Evolutionary conservation across 1,284 basidiomycete species (phyloP).

Genomic region (Cryptococcus jaspeensis): DNA sequence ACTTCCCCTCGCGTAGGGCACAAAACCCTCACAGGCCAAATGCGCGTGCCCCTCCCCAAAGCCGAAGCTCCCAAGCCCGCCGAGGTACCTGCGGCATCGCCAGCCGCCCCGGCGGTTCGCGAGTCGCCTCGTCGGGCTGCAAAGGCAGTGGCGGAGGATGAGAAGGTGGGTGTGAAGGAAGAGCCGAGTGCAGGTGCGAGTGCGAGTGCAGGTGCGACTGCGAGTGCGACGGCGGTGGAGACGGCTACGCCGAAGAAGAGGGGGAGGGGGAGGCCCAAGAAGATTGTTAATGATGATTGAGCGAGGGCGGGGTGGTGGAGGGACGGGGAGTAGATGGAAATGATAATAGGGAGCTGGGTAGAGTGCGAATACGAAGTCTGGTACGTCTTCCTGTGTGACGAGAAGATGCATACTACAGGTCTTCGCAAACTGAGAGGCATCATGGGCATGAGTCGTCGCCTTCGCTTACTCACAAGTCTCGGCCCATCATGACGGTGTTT

Average conservation of each 20-base stretch:
- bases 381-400: too few species aligned
- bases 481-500: too few species aligned
- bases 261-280: background rate
- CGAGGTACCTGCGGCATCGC: constrained; percentile 4
- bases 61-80: background rate
- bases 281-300: constrained; percentile 3
- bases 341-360: background rate
- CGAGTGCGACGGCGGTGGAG: background rate
- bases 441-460: too few species aligned
- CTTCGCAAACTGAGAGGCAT: too few species aligned
- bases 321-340: background rate
- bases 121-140: too few species aligned
- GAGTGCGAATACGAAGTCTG: too few species aligned
- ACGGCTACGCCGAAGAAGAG: background rate
- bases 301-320: background rate
- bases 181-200: background rate
- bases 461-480: too few species aligned
- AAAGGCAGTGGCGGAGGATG: constrained; percentile 6
- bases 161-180: constrained; percentile 2
- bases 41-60: constrained; percentile 12
- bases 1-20: too few species aligned
- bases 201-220: background rate
- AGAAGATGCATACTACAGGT: too few species aligned
- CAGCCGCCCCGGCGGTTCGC: background rate
- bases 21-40: constrained; percentile 1